Conservation (phyloP, 495 filamentous ascomycete genomes). For the Penicillium ucsense region DNA sequence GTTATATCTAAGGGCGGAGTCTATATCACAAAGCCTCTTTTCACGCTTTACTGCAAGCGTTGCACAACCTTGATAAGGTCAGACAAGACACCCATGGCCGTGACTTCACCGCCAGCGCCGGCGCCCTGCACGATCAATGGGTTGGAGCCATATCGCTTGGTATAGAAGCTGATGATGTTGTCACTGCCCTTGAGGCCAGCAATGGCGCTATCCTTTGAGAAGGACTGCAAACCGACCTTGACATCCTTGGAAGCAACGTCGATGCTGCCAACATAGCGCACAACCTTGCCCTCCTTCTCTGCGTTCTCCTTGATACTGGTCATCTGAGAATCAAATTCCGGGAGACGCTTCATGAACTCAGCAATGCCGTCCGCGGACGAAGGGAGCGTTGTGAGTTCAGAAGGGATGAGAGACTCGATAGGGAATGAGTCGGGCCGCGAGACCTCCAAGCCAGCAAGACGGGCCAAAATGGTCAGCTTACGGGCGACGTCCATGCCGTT, state of each 20-base stretch:
- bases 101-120: slow-evolving; percentile 89
- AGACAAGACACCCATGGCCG: slow-evolving; percentile 87
- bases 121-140: slow-evolving; percentile 91
- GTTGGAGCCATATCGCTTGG: slow-evolving; percentile 80
- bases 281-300: slow-evolving; percentile 78
- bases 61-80: slow-evolving; percentile 81
- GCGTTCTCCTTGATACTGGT: slow-evolving; percentile 67
- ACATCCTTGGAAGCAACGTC: slow-evolving; percentile 66
- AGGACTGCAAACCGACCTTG: slow-evolving; percentile 83
- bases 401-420: slow-evolving; percentile 82
- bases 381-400: slow-evolving; percentile 60
- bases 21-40: too few species aligned
- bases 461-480: slow-evolving; percentile 90
- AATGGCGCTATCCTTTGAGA: slow-evolving; percentile 74
- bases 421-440: slow-evolving; percentile 75
- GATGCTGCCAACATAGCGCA: slow-evolving; percentile 88
- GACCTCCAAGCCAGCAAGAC: slow-evolving; percentile 68
- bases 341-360: slow-evolving; percentile 70
- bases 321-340: slow-evolving; percentile 76
- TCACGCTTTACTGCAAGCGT: slow-evolving; percentile 21
- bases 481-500: slow-evolving; percentile 94
- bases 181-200: slow-evolving; percentile 92
- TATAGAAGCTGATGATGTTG: slow-evolving; percentile 97
- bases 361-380: slow-evolving; percentile 50
- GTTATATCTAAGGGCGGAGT: too few species aligned